Conservation (phyloP, 306 rosid genomes). For the Ochetophila trinervis region DNA sequence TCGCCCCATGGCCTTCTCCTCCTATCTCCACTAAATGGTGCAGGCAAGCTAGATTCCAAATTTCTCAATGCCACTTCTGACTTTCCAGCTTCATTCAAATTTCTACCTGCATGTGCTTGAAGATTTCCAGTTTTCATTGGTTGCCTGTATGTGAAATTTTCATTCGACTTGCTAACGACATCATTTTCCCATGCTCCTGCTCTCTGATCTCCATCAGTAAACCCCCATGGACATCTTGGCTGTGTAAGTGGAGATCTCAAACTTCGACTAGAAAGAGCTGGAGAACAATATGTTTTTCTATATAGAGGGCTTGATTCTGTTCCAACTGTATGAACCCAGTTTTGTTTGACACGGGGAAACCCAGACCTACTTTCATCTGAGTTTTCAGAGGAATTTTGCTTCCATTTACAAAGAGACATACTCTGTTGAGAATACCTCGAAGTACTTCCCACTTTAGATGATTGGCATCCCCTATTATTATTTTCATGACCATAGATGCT, state of each 20-base stretch:
- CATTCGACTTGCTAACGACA: constrained; percentile 31
- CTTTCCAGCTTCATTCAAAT: too few relatives aligned
- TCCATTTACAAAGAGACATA: constrained; percentile 25
- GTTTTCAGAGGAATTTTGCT: constrained; percentile 24
- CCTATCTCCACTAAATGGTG: constrained; percentile 25
- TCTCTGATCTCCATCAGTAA: constrained; percentile 36
- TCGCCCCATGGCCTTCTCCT: constrained; percentile 10
- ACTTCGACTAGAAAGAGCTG: constrained; percentile 31
- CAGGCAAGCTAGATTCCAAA: constrained; percentile 5
- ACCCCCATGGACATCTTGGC: constrained; percentile 54
- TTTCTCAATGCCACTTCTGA: neutral
- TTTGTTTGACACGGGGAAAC: constrained; percentile 29
- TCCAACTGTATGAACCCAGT: constrained; percentile 23
- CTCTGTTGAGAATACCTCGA: constrained; percentile 31
- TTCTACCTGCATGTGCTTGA: constrained; percentile 15
- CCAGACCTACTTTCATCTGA: constrained; percentile 22
- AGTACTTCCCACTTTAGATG: constrained; percentile 24
- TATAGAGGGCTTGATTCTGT: constrained; percentile 28
- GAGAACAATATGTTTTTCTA: constrained; percentile 40
- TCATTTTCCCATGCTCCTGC: constrained; percentile 38
- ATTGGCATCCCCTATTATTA: neutral
- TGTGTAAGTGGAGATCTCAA: constrained; percentile 41
- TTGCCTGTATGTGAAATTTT: constrained; percentile 34
- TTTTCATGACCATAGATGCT: neutral
- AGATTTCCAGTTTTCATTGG: neutral